phyloP scores from a whole-genome alignment of 352 stramenopile genomes.

The Elongisporangium prolatum region DNA sequence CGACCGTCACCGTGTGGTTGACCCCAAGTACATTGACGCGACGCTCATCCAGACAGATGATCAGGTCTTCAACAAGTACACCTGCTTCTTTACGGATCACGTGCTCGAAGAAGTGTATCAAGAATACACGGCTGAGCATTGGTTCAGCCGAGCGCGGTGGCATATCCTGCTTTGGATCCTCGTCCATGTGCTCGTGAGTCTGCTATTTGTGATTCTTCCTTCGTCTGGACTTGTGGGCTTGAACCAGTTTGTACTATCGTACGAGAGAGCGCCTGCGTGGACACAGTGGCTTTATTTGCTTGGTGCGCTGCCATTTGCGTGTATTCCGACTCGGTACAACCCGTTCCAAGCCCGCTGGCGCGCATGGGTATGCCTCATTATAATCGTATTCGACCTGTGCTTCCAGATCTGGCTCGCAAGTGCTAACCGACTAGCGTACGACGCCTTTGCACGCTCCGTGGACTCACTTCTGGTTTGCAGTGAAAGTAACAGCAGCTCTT shows the following conservation, averaged over 20 bases:
- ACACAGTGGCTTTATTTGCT: conserved; percentile 73
- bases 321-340: conserved; percentile 55
- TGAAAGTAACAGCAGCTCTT: conserved; percentile 11
- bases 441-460: conserved; percentile 39
- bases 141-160: conserved; percentile 71
- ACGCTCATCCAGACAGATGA: conserved; percentile 67
- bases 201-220: conserved; percentile 60
- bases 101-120: conserved; percentile 79
- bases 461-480: conserved; percentile 31
- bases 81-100: conserved; percentile 69
- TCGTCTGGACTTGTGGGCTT: conserved; percentile 56
- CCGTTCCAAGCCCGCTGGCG: conserved; percentile 75
- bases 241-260: conserved; percentile 64
- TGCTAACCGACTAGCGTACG: conserved; percentile 45
- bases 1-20: conserved; percentile 9
- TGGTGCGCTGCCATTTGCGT: conserved; percentile 67
- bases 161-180: conserved; percentile 69
- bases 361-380: conserved; percentile 65
- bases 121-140: conserved; percentile 81
- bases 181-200: conserved; percentile 62
- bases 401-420: conserved; percentile 76
- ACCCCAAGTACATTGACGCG: conserved; percentile 69
- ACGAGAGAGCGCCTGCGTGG: conserved; percentile 31
- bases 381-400: conserved; percentile 71
- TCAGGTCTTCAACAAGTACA: conserved; percentile 78